Percentiles rank a stretch among this genome's conserved stretches.
phyloP scores from a whole-genome alignment of 495 filamentous ascomycete genomes.

The Penicillium macrosclerotiorum region DNA sequence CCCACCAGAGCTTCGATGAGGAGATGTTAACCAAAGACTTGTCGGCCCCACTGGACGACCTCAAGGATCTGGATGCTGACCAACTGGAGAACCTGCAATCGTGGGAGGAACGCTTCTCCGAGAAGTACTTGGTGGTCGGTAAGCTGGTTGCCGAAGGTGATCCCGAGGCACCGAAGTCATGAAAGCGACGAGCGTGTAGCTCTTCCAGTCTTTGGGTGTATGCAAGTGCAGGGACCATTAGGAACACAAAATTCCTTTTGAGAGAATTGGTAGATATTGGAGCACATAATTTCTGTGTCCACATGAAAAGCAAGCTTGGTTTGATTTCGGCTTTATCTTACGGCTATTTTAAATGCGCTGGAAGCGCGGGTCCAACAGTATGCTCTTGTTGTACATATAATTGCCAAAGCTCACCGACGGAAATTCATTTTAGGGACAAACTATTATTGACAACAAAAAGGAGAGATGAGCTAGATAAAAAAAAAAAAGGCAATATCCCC shows the following conservation, averaged over 20 bases:
- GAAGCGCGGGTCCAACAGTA: background rate
- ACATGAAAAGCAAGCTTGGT: background rate
- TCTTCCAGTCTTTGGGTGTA: background rate
- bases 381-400: background rate
- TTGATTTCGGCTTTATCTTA: background rate
- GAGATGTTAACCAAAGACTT: constrained; percentile 95
- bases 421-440: constrained; percentile 2
- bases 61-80: constrained; percentile 70
- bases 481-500: background rate
- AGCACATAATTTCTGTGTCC: background rate
- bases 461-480: too few species aligned
- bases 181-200: background rate
- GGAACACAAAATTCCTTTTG: too few species aligned
- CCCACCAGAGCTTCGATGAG: constrained; percentile 90
- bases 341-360: background rate
- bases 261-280: background rate
- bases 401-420: background rate
- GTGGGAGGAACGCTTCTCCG: constrained; percentile 89
- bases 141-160: constrained; percentile 73
- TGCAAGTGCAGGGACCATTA: background rate
- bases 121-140: constrained; percentile 96
- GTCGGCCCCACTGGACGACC: constrained; percentile 77
- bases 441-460: constrained; percentile 6
- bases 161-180: constrained; percentile 47
- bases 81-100: constrained; percentile 79